Percentiles rank a stretch among this genome's conserved stretches.
Conservation (phyloP, 2,329 filamentous ascomycete genomes). For the Monosporascus ibericus region DNA sequence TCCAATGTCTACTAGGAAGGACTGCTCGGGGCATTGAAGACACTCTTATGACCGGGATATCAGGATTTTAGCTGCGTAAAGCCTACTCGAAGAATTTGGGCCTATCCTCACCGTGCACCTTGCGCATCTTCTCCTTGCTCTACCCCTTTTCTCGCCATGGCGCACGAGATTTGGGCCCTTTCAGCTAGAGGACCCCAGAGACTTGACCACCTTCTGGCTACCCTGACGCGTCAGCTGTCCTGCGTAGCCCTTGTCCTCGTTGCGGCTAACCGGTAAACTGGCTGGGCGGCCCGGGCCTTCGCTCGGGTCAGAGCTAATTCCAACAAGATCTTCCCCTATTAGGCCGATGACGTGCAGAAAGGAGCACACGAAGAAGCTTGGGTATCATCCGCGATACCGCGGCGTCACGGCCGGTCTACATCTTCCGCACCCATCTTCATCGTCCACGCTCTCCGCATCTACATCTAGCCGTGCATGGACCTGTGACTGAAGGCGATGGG, state of each 20-base stretch:
- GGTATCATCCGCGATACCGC: conserved; percentile 22
- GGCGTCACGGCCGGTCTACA: conserved; percentile 23
- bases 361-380: conserved; percentile 25
- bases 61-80: conserved; percentile 35
- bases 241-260: conserved; percentile 34
- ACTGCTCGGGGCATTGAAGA: background rate
- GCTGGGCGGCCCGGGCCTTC: conserved; percentile 31
- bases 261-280: conserved; percentile 35
- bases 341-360: conserved; percentile 27
- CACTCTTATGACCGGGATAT: background rate
- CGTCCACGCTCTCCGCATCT: conserved; percentile 28
- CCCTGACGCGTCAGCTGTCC: conserved; percentile 32
- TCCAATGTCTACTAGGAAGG: too few species aligned
- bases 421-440: conserved; percentile 28
- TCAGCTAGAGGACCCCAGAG: conserved; percentile 30
- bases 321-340: conserved; percentile 30
- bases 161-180: conserved; percentile 26
- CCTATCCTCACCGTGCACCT: conserved; percentile 34
- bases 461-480: conserved; percentile 30
- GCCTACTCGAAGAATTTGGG: conserved; percentile 31
- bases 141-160: conserved; percentile 33
- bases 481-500: conserved; percentile 26
- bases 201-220: conserved; percentile 33
- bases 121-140: conserved; percentile 30
- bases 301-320: conserved; percentile 31